phyloP scores from a whole-genome alignment of 2,329 filamentous ascomycete species.

The Colletotrichum karsti region DNA sequence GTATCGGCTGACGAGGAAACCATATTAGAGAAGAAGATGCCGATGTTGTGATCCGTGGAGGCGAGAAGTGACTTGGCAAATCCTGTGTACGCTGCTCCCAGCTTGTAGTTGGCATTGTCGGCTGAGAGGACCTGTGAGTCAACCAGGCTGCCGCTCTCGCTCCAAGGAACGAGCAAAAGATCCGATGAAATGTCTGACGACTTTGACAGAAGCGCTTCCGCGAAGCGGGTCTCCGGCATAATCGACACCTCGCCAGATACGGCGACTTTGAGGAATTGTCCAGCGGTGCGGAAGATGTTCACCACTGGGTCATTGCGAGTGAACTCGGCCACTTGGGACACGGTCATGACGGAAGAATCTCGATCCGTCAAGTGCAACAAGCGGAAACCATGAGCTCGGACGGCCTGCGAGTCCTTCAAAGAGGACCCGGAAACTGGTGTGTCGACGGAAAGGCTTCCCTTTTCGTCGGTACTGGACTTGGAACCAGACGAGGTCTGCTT shows the following conservation, averaged over 20 bases:
- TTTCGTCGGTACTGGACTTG: slow-evolving; percentile 28
- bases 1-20: slow-evolving; percentile 47
- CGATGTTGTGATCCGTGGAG: slow-evolving; percentile 72
- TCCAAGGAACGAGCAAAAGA: slow-evolving; percentile 89
- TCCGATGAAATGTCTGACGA: slow-evolving; percentile 76
- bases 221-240: slow-evolving; percentile 79
- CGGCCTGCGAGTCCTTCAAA: slow-evolving; percentile 42
- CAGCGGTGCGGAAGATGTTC: slow-evolving; percentile 90
- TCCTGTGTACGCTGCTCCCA: slow-evolving; percentile 66
- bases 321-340: slow-evolving; percentile 81
- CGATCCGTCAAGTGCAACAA: slow-evolving; percentile 89
- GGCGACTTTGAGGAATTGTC: slow-evolving; percentile 82
- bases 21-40: slow-evolving; percentile 81
- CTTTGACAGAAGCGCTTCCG: slow-evolving; percentile 77
- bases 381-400: slow-evolving; percentile 85
- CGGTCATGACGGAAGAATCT: slow-evolving; percentile 94
- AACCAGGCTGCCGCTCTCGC: slow-evolving; percentile 76
- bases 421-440: not conserved
- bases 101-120: slow-evolving; percentile 39
- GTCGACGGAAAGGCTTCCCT: not conserved
- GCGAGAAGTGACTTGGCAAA: slow-evolving; percentile 78
- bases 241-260: slow-evolving; percentile 85
- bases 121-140: slow-evolving; percentile 32
- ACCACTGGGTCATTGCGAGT: slow-evolving; percentile 82
- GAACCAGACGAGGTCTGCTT: slow-evolving; percentile 38